These are phyloP conservation scores for Lunasporangiospora selenospora DNA, from an alignment of 192 early-diverging fungal genomes.

Conservation along the genomic window DNA sequence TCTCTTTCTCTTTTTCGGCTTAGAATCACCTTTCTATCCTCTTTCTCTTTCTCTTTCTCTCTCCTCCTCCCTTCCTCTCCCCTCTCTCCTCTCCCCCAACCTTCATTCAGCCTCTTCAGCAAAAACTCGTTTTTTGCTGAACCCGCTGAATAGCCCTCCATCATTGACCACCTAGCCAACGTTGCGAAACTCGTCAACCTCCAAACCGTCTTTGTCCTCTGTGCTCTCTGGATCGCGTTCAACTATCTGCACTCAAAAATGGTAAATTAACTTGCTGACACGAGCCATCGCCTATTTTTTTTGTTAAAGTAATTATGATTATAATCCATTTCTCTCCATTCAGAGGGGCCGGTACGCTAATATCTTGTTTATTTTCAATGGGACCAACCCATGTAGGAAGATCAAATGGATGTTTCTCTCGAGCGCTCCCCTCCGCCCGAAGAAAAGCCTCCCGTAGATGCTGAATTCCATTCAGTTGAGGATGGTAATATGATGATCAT, in stretches of 20 bases:
- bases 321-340: too few species aligned
- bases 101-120: too few species aligned
- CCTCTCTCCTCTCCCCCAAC: too few species aligned
- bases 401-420: conserved; percentile 37
- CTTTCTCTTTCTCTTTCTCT: too few species aligned
- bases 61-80: too few species aligned
- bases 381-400: conserved; percentile 19
- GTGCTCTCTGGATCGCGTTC: conserved; percentile 20
- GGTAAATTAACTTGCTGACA: too few species aligned
- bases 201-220: conserved; percentile 26
- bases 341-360: too few species aligned
- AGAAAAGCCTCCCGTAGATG: conserved; percentile 38
- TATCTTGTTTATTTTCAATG: not conserved
- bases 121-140: too few species aligned
- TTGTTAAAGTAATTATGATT: too few species aligned
- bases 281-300: too few species aligned
- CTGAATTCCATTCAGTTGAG: conserved; percentile 30
- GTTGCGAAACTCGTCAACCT: conserved; percentile 12
- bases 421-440: conserved; percentile 31
- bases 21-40: too few species aligned
- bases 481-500: conserved; percentile 26
- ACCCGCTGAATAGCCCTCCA: conserved; percentile 18
- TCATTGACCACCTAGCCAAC: conserved; percentile 26
- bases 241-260: conserved; percentile 31
- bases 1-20: too few species aligned